These are phyloP conservation scores for Leersia perrieri DNA, from an alignment of 176 grass and related monocot genomes.

Conservation along the genomic window DNA sequence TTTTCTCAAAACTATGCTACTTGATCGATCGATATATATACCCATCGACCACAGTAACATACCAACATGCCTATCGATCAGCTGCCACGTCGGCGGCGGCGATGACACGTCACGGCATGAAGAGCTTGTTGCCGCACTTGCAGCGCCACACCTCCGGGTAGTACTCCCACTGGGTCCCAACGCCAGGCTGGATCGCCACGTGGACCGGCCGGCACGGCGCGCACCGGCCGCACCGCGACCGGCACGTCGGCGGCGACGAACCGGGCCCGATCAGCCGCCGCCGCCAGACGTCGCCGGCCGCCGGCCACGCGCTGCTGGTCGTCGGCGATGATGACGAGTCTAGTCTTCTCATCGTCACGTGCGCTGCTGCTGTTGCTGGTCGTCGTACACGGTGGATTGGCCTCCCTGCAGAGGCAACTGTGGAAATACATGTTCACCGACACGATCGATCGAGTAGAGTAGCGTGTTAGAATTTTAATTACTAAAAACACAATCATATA, in stretches of 20 bases:
- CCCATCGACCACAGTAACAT: not conserved
- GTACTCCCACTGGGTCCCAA: slow-evolving; percentile 60
- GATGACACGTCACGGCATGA: slow-evolving; percentile 61
- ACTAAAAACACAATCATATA: not conserved
- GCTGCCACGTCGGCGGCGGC: not conserved
- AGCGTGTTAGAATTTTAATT: not conserved
- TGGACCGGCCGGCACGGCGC: slow-evolving; percentile 50
- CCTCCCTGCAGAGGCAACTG: slow-evolving; percentile 12
- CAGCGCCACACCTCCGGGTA: slow-evolving; percentile 96
- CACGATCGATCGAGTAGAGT: too few species aligned
- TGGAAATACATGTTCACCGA: not conserved
- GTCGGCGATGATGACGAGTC: slow-evolving; percentile 11
- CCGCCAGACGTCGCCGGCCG: not conserved
- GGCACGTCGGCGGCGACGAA: slow-evolving; percentile 67
- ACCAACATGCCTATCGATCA: too few species aligned
- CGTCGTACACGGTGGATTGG: not conserved
- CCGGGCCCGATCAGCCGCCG: slow-evolving; percentile 40
- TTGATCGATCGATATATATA: not conserved
- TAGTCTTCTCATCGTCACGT: slow-evolving; percentile 6
- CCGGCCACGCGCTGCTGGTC: not conserved
- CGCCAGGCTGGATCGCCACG: slow-evolving; percentile 66
- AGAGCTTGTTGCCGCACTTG: slow-evolving; percentile 74
- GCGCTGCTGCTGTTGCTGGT: not conserved
- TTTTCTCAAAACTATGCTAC: slow-evolving; percentile 12
- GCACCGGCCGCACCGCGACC: slow-evolving; percentile 58